Conservation (phyloP, 2,329 filamentous ascomycete species). For the Nothomitra cinnamomea region DNA sequence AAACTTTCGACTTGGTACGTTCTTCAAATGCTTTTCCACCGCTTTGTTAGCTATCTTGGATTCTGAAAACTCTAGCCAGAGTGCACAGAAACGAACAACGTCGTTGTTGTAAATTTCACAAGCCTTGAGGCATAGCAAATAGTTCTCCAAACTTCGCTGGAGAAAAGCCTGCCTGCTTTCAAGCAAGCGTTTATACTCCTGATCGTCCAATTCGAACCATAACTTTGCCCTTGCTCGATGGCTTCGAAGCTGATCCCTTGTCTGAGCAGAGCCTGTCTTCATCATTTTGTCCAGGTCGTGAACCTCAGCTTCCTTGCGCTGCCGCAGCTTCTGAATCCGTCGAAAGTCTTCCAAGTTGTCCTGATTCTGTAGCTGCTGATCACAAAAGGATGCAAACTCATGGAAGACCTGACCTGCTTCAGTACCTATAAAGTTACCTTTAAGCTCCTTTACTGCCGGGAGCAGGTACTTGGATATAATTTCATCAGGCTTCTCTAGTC, state of each 20-base stretch:
- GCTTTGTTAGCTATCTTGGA: conserved; percentile 60
- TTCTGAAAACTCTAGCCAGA: conserved; percentile 84
- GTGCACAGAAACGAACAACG: conserved; percentile 74
- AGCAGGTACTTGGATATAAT: conserved; percentile 78
- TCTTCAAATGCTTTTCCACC: conserved; percentile 49
- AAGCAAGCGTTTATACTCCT: conserved; percentile 65
- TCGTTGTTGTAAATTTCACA: conserved; percentile 84
- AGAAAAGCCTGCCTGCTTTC: conserved; percentile 67
- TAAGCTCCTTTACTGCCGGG: conserved; percentile 68
- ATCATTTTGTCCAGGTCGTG: conserved; percentile 49
- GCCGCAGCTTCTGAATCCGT: conserved; percentile 60
- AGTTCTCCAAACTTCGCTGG: conserved; percentile 82
- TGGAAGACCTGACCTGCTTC: conserved; percentile 83
- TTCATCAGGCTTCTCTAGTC: conserved; percentile 75
- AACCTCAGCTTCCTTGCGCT: conserved; percentile 70
- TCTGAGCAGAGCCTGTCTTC: conserved; percentile 25
- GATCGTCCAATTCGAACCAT: conserved; percentile 81
- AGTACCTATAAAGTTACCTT: conserved; percentile 44
- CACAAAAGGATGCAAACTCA: conserved; percentile 89
- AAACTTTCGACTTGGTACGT: conserved; percentile 83
- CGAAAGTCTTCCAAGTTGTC: conserved; percentile 72
- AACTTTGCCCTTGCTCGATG: conserved; percentile 57
- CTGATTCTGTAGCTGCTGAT: conserved; percentile 77
- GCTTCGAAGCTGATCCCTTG: conserved; percentile 36
- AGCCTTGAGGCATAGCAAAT: conserved; percentile 65